These are phyloP conservation scores for Chenopodium quinoa DNA, from an alignment of 148 eudicot species.

Conservation along the genomic window DNA sequence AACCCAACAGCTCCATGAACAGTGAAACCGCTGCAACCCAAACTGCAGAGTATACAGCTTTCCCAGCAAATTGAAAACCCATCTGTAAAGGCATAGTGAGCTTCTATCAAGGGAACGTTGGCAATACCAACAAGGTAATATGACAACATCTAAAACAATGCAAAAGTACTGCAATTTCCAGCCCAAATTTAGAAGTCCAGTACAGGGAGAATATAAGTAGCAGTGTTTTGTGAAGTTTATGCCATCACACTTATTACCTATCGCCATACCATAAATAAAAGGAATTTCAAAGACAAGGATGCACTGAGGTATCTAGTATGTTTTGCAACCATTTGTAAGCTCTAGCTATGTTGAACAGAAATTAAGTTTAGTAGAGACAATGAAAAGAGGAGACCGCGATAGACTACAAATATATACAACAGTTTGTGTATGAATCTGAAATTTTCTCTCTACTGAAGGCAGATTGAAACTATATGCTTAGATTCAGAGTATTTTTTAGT, in stretches of 20 bases:
- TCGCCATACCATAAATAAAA: background rate
- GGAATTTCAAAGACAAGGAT: background rate
- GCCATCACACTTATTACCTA: background rate
- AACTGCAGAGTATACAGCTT: conserved; percentile 79
- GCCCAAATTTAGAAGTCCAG: background rate
- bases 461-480: background rate
- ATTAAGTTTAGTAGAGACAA: background rate
- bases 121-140: conserved; percentile 6
- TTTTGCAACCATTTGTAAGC: background rate
- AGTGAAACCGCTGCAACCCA: conserved; percentile 94
- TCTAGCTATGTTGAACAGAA: background rate
- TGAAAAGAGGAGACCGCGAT: background rate
- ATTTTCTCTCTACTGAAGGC: background rate
- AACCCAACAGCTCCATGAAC: conserved; percentile 93
- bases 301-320: background rate
- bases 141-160: conserved; percentile 1
- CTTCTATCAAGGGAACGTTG: background rate
- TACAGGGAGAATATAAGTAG: background rate
- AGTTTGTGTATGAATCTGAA: background rate
- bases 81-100: conserved; percentile 48
- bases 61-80: conserved; percentile 93
- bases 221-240: background rate
- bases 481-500: background rate
- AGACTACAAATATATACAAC: background rate
- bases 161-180: background rate